phyloP scores from a whole-genome alignment of 2,329 filamentous ascomycete genomes.

The Ascocoryne sarcoides region DNA sequence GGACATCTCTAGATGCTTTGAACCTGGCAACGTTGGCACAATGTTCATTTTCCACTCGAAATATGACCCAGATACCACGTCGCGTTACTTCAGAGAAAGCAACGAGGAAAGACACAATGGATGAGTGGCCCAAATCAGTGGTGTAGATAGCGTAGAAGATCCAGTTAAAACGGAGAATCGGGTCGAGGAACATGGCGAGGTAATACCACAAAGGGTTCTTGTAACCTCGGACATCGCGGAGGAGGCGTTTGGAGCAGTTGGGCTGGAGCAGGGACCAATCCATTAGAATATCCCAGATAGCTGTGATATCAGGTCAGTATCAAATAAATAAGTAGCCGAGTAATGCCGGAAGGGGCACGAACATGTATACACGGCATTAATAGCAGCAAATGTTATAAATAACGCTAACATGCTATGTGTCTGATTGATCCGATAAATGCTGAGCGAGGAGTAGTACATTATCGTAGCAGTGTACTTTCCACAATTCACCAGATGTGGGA shows the following conservation, averaged over 20 bases:
- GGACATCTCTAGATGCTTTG: slow-evolving; percentile 81
- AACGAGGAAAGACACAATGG: slow-evolving; percentile 71
- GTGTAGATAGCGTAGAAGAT: slow-evolving; percentile 82
- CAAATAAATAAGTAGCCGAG: not conserved
- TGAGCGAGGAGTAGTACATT: slow-evolving; percentile 66
- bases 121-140: slow-evolving; percentile 72
- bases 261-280: slow-evolving; percentile 89
- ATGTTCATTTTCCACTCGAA: slow-evolving; percentile 97
- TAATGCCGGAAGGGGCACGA: slow-evolving; percentile 28
- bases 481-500: slow-evolving; percentile 87
- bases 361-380: slow-evolving; percentile 80
- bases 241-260: slow-evolving; percentile 54
- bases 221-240: slow-evolving; percentile 73
- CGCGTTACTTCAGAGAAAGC: slow-evolving; percentile 72
- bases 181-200: slow-evolving; percentile 70
- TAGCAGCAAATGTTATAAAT: slow-evolving; percentile 71
- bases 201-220: slow-evolving; percentile 82
- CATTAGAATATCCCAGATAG: slow-evolving; percentile 91
- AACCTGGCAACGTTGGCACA: slow-evolving; percentile 85
- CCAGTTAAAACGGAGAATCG: slow-evolving; percentile 86
- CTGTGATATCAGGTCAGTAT: slow-evolving; percentile 29
- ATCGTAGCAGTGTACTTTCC: slow-evolving; percentile 88
- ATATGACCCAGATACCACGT: slow-evolving; percentile 81
- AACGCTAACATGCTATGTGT: slow-evolving; percentile 49
- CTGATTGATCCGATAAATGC: slow-evolving; percentile 70